Evolutionary conservation across 2,329 filamentous ascomycete species (phyloP).

Genomic region (Cladosporium austrohemisphaericum): DNA sequence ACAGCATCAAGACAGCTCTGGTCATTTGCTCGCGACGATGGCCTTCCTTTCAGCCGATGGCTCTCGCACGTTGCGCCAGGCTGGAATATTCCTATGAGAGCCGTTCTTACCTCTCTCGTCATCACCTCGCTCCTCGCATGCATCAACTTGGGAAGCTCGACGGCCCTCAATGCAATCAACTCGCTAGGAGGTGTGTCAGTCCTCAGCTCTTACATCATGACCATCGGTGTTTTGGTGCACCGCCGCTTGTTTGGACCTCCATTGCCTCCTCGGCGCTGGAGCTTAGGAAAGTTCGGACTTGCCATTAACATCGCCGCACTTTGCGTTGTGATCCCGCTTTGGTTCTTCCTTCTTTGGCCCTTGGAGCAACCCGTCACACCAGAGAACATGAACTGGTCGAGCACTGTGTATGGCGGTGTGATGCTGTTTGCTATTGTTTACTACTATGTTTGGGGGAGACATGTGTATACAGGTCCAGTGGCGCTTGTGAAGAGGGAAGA

Average conservation of each 20-base stretch:
- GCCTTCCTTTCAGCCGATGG: constrained; percentile 6
- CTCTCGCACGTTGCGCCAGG: constrained; percentile 16
- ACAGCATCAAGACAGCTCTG: constrained; percentile 42
- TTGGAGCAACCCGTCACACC: constrained; percentile 9
- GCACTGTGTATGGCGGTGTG: constrained; percentile 15
- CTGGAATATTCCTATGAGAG: constrained; percentile 16
- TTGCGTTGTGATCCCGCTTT: constrained; percentile 18
- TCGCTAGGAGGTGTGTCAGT: constrained; percentile 17
- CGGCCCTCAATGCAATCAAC: constrained; percentile 16
- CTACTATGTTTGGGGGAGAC: constrained; percentile 17
- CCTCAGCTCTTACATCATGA: constrained; percentile 17
- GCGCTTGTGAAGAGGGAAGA: constrained; percentile 12
- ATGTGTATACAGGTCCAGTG: constrained; percentile 22
- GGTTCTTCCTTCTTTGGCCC: constrained; percentile 27
- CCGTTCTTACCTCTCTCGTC: constrained; percentile 12
- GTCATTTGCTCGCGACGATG: constrained; percentile 35
- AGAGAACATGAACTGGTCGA: constrained; percentile 14
- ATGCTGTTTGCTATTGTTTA: constrained; percentile 18
- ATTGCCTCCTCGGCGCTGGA: constrained; percentile 17
- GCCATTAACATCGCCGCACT: constrained; percentile 19
- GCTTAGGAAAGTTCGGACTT: constrained; percentile 22
- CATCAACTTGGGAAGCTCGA: constrained; percentile 15
- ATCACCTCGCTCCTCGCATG: constrained; percentile 14
- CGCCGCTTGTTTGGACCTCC: constrained; percentile 15
- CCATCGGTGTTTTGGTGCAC: constrained; percentile 19